phyloP scores from a whole-genome alignment of 1,284 basidiomycete species.

The Trichosporon sp. region DNA sequence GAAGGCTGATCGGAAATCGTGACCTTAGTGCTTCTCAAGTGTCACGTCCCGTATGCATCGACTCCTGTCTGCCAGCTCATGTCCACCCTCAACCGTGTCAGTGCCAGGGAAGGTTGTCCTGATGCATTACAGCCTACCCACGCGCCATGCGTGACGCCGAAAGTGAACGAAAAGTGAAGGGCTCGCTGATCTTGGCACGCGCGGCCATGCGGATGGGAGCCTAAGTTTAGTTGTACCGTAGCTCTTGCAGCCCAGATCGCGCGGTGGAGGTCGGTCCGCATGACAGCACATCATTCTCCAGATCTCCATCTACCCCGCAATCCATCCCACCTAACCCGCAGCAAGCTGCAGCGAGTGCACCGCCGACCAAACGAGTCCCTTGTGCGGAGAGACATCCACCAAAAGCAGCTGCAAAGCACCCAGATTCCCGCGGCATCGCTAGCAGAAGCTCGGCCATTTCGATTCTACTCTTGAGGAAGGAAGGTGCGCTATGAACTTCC shows the following conservation, averaged over 20 bases:
- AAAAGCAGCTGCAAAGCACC: not conserved
- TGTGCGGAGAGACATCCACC: not conserved
- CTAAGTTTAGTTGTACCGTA: not conserved
- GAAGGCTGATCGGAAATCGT: too few species aligned
- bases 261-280: not conserved
- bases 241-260: not conserved
- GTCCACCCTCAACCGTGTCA: too few species aligned
- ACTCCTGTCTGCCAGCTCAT: too few species aligned
- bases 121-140: not conserved
- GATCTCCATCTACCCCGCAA: constrained; percentile 2
- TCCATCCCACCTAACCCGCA: not conserved
- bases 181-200: not conserved
- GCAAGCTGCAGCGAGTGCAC: not conserved
- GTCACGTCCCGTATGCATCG: too few species aligned
- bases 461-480: not conserved
- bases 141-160: not conserved
- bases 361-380: not conserved
- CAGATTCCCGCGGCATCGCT: not conserved
- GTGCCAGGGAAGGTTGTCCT: not conserved
- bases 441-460: not conserved
- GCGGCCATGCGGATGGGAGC: not conserved
- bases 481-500: constrained; percentile 47
- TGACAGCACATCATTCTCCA: not conserved
- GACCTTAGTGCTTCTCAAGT: too few species aligned
- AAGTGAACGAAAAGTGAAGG: too few species aligned